Base-by-base conservation (phyloP, 148 eudicot genomes). In the Talinum fruticosum region DNA sequence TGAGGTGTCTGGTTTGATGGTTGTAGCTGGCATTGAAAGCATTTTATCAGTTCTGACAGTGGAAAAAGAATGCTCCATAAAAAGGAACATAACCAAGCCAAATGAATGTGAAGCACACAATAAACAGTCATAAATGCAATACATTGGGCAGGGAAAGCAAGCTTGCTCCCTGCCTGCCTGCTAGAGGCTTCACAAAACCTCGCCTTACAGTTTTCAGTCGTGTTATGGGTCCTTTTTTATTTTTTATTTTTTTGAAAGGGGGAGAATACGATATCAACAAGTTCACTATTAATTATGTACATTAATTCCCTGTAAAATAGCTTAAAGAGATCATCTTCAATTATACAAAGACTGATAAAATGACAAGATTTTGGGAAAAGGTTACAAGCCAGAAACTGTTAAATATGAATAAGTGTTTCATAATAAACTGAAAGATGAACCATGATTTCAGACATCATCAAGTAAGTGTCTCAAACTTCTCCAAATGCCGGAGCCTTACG, bases 21-120 rank as follows among this genome's bases (percentile, higher is more conserved):
- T 81, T 84, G 88, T 81, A 79, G 84, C 86, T 86, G 88, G 30
- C 84, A 83, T 28, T 67, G 36, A 84, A 53, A 66, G 41, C 66
- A 66, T n/a, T 51, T 3, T 19, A 33, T 57, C 61, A 74, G 33
- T 62, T 24, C 53, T 12, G 10, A 51, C 23, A 19, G 6, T 41
- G 45, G 10, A 41, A 41, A 41, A 5, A 41, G 45, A 41, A 41
- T 5, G 10, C 23, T 23, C 57, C 16, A 14, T 6, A 26, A 62
- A 62, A 10, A 62, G 13, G 66, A 23, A n/a, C 28, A 12, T 57
- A 57, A 57, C 23, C 64, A 57, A 57, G 29, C 28, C 28, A 57
- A 57, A n/a, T 10, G 28, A 57, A 57, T 23, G 26, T 2, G 64
- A 57, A 57, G 64, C 8, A 57, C 8, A 57, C 64, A 41, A 41